Percentiles rank a stretch among this genome's conserved stretches.
Evolutionary conservation across 148 eudicot species (phyloP).

Genomic region (Linanthus parryae): DNA sequence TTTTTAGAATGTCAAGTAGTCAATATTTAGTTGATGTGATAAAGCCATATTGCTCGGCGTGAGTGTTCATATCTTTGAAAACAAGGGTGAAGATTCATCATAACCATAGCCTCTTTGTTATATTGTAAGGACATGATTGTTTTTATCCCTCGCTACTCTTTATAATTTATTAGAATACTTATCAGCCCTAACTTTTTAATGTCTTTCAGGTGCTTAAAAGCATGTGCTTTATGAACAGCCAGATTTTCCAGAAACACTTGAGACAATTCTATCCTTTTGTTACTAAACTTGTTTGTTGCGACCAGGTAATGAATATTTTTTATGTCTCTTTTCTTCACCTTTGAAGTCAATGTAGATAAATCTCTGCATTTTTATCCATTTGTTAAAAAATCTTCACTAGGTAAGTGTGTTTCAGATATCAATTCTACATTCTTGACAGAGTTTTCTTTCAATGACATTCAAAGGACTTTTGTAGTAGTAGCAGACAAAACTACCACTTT

Average conservation of each 20-base stretch:
- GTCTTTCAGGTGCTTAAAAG: conserved; percentile 77
- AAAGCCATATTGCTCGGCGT: too few relatives aligned
- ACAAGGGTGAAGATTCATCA: too few relatives aligned
- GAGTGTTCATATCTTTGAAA: too few relatives aligned
- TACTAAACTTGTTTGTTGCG: conserved; percentile 92
- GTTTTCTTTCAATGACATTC: background rate
- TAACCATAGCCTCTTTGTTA: too few relatives aligned
- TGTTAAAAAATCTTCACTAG: background rate
- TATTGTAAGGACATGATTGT: too few relatives aligned
- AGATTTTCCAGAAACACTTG: conserved; percentile 73
- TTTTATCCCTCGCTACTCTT: too few relatives aligned
- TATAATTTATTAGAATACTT: too few relatives aligned
- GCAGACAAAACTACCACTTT: too few relatives aligned
- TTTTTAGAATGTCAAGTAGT: too few relatives aligned
- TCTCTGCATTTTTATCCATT: background rate
- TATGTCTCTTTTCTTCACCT: background rate
- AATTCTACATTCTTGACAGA: background rate
- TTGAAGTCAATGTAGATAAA: background rate
- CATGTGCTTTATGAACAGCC: conserved; percentile 80
- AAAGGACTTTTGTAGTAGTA: background rate
- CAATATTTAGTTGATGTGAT: too few relatives aligned
- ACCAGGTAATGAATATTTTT: conserved; percentile 57
- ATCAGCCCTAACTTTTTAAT: too few relatives aligned
- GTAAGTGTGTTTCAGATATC: background rate
- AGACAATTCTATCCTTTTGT: conserved; percentile 90